A percentile compares a stretch with the other conserved stretches of the same genome.
Conservation (phyloP, 2,329 filamentous ascomycete species). For the Fusarium transvaalense region DNA sequence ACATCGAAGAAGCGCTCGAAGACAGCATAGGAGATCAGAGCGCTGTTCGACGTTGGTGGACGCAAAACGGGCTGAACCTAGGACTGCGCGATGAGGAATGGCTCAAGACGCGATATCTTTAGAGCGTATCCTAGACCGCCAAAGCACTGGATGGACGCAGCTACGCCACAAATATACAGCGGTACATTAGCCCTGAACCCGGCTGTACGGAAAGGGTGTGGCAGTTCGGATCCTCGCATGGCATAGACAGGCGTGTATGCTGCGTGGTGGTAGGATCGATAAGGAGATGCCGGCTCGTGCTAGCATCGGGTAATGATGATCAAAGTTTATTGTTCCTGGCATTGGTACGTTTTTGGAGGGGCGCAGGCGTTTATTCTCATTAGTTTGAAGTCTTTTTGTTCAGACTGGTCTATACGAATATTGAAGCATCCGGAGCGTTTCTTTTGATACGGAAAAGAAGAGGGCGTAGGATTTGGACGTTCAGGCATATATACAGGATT, state of each 20-base stretch:
- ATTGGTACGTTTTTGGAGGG: slow-evolving; percentile 30
- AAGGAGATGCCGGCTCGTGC: slow-evolving; percentile 15
- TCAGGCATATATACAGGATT: not conserved
- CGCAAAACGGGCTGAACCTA: slow-evolving; percentile 82
- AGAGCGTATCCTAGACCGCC: slow-evolving; percentile 23
- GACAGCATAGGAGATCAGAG: slow-evolving; percentile 83
- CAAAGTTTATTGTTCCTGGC: slow-evolving; percentile 31
- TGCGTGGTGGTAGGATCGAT: slow-evolving; percentile 24
- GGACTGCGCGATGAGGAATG: slow-evolving; percentile 87
- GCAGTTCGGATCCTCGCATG: slow-evolving; percentile 4
- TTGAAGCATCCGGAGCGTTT: slow-evolving; percentile 27
- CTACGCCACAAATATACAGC: slow-evolving; percentile 8
- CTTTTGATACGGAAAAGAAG: slow-evolving; percentile 18
- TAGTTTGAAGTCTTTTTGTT: slow-evolving; percentile 20
- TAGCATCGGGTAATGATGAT: slow-evolving; percentile 36
- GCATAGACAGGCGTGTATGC: slow-evolving; percentile 17
- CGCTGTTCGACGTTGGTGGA: slow-evolving; percentile 88
- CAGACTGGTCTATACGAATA: slow-evolving; percentile 30
- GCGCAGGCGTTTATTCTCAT: slow-evolving; percentile 39
- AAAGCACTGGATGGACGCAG: not conserved
- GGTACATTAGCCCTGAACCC: slow-evolving; percentile 23
- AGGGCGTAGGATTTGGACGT: slow-evolving; percentile 1
- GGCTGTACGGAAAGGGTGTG: slow-evolving; percentile 19
- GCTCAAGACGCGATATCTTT: slow-evolving; percentile 85
- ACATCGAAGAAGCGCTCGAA: slow-evolving; percentile 94